phyloP scores from a whole-genome alignment of 805 yeast genomes.

The Scheffersomyces lignosus region DNA sequence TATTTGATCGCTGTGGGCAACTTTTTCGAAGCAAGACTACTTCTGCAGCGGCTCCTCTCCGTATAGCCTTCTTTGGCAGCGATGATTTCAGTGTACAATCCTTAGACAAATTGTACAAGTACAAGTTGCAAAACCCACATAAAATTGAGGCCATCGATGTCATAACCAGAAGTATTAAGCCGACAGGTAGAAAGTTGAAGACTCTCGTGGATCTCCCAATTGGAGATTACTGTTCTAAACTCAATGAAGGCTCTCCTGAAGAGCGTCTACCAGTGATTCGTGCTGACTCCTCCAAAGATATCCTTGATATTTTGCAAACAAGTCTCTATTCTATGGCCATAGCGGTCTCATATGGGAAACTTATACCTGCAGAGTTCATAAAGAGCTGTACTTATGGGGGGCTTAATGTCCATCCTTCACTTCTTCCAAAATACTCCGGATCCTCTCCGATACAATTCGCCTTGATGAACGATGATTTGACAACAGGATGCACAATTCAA shows the following conservation, averaged over 20 bases:
- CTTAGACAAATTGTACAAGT: constrained; percentile 38
- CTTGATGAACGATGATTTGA: constrained; percentile 56
- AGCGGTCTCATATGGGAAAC: constrained; percentile 89
- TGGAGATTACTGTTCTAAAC: constrained; percentile 22
- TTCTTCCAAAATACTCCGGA: constrained; percentile 80
- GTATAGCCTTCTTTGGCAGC: constrained; percentile 74
- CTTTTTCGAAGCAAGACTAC: no score
- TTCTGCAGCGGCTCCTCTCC: constrained; percentile 3
- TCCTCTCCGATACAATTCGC: constrained; percentile 89
- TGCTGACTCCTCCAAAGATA: constrained; percentile 52
- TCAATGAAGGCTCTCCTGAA: constrained; percentile 21
- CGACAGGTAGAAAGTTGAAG: constrained; percentile 58
- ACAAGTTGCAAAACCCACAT: constrained; percentile 10
- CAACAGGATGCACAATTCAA: constrained; percentile 86
- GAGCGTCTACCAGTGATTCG: constrained; percentile 32
- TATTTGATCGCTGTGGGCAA: no score
- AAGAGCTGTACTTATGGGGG: constrained; percentile 58
- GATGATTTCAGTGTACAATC: constrained; percentile 67
- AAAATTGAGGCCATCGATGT: constrained; percentile 50
- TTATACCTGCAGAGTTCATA: constrained; percentile 70
- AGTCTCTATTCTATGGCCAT: constrained; percentile 60
- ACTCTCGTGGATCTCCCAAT: constrained; percentile 54
- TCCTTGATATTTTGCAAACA: constrained; percentile 17
- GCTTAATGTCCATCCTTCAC: constrained; percentile 88
- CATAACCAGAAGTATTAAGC: constrained; percentile 63